phyloP scores from a whole-genome alignment of 257 asterid genomes.

The Fraxinus anomala region DNA sequence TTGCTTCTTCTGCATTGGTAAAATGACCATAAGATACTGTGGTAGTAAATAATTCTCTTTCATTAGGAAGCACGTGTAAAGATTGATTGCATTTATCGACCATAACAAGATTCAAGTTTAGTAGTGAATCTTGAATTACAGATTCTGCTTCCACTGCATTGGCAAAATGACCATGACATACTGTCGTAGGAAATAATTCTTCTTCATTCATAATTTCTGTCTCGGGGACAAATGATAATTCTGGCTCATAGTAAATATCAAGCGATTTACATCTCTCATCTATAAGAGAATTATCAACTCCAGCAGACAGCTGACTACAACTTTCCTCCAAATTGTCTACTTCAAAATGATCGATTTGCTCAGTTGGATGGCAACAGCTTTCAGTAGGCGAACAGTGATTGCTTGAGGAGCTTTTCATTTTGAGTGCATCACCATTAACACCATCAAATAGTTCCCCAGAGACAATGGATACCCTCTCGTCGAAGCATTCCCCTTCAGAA shows the following conservation, averaged over 20 bases:
- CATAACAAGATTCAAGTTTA: conserved; percentile 28
- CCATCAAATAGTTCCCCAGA: conserved; percentile 39
- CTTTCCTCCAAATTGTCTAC: conserved; percentile 46
- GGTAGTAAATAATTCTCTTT: conserved; percentile 48
- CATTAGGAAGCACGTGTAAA: conserved; percentile 29
- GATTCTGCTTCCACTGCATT: conserved; percentile 37
- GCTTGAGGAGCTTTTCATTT: conserved; percentile 33
- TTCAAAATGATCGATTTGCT: conserved; percentile 34
- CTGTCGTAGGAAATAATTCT: conserved; percentile 51
- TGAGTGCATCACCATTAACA: conserved; percentile 35
- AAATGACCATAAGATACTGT: conserved; percentile 55
- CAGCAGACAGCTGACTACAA: conserved; percentile 35
- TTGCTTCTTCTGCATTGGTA: conserved; percentile 35
- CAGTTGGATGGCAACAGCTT: conserved; percentile 36
- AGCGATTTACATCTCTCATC: conserved; percentile 40
- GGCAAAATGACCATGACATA: conserved; percentile 49
- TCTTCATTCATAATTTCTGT: conserved; percentile 50
- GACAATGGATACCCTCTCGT: conserved; percentile 39
- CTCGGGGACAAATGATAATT: conserved; percentile 69
- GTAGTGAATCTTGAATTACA: conserved; percentile 35
- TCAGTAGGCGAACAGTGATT: conserved; percentile 39
- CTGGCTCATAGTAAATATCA: conserved; percentile 59
- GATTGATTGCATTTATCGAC: conserved; percentile 26
- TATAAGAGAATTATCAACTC: conserved; percentile 34
- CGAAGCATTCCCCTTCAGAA: conserved; percentile 66